Evolutionary conservation across 2,329 filamentous ascomycete species (phyloP).

Genomic region (Colletotrichum spinosum): DNA sequence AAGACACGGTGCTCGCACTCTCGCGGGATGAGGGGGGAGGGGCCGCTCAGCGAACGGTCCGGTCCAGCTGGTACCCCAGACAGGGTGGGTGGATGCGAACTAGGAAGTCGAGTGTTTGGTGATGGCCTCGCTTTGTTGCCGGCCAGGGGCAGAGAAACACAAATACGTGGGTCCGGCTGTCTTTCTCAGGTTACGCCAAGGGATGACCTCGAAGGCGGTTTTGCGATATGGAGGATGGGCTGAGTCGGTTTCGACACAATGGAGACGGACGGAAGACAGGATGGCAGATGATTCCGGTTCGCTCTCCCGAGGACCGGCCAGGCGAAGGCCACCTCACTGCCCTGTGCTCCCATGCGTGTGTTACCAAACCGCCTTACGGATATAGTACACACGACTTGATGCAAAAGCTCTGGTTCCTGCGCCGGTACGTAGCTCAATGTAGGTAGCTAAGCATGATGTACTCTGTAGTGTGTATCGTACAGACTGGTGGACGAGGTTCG

Average conservation of each 20-base stretch:
- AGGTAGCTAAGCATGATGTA: no score
- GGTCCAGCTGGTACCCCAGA: neutral
- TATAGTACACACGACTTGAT: no score
- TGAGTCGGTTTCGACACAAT: conserved; percentile 31
- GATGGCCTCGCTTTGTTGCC: conserved; percentile 27
- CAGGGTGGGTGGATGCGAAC: neutral
- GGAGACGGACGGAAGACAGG: conserved; percentile 12
- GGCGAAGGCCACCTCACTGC: neutral
- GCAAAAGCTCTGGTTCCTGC: conserved; percentile 31
- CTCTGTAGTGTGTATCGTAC: no score
- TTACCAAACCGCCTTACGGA: no score
- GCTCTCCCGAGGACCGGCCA: conserved; percentile 11
- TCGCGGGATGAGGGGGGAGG: conserved; percentile 7
- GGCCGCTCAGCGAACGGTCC: conserved; percentile 1
- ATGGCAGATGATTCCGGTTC: conserved; percentile 18
- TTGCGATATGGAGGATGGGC: conserved; percentile 16
- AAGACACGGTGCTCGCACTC: neutral
- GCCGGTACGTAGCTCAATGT: conserved; percentile 2
- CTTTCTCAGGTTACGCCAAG: conserved; percentile 23
- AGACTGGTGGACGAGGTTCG: conserved; percentile 17
- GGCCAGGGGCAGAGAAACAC: conserved; percentile 12
- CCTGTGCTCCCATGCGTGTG: neutral
- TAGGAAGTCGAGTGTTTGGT: conserved; percentile 14
- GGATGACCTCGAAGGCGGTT: conserved; percentile 14
- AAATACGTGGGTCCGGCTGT: conserved; percentile 1